Conservation (phyloP, 83 land plant species). For the Isoetes engelmannii region DNA sequence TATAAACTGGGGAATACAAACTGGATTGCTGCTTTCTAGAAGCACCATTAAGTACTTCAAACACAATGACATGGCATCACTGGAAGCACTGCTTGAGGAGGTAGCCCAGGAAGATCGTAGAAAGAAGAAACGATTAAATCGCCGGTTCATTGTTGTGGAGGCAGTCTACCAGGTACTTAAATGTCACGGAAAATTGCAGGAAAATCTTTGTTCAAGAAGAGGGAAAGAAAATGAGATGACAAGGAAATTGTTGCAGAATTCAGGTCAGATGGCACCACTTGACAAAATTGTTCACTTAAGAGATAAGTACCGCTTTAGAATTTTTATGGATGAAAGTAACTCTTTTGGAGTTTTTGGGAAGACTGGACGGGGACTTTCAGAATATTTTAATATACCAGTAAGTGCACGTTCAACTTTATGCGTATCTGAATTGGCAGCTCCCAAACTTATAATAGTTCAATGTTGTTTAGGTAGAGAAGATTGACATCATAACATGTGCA, state of each 20-base stretch:
- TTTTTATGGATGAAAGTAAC: constrained; percentile 86
- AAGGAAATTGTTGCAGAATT: constrained; percentile 50
- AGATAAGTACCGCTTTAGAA: constrained; percentile 77
- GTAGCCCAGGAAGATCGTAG: constrained; percentile 47
- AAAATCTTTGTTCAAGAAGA: no score
- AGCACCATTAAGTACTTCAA: constrained; percentile 80
- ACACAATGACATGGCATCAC: constrained; percentile 85
- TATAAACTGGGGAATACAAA: constrained; percentile 94
- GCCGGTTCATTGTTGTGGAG: constrained; percentile 93
- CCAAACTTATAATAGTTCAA: background rate
- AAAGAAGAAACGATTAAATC: constrained; percentile 52
- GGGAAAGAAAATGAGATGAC: no score
- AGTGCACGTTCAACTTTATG: background rate
- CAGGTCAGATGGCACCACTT: constrained; percentile 87
- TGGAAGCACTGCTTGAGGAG: constrained; percentile 57
- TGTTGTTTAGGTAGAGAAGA: constrained; percentile 67
- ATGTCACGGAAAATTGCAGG: background rate
- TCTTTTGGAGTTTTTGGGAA: constrained; percentile 90
- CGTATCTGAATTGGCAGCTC: background rate
- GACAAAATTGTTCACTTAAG: constrained; percentile 74
- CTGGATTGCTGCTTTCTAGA: constrained; percentile 83
- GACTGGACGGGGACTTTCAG: constrained; percentile 86
- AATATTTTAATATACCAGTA: constrained; percentile 75
- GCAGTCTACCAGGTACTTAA: constrained; percentile 82
- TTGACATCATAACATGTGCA: constrained; percentile 85